These are phyloP conservation scores for Sclerotinia sclerotiorum DNA, from an alignment of 2,329 filamentous ascomycete genomes.

Conservation along the genomic window DNA sequence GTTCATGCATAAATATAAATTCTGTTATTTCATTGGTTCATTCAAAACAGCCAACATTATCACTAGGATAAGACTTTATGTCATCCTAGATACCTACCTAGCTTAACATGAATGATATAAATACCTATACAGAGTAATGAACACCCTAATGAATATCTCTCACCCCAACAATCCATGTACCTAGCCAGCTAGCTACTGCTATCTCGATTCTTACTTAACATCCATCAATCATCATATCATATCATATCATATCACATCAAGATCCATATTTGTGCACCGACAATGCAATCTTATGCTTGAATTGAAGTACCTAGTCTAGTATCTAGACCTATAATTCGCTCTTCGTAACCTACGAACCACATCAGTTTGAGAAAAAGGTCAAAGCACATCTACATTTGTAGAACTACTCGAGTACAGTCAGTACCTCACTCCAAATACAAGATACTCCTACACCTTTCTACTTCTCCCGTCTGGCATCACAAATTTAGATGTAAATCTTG, in stretches of 20 bases:
- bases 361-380: background rate
- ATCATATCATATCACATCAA: no score
- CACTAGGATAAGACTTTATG: background rate
- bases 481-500: background rate
- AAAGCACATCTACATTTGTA: background rate
- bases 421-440: no score
- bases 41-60: background rate
- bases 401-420: no score
- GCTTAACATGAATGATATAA: background rate
- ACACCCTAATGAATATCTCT: background rate
- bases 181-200: no score
- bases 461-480: background rate
- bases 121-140: background rate
- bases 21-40: background rate
- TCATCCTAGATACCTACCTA: background rate
- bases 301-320: no score
- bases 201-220: no score
- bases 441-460: background rate
- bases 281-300: slow-evolving; percentile 1
- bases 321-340: background rate
- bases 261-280: background rate
- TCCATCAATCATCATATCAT: no score
- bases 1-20: background rate
- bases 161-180: background rate
- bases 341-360: background rate